A percentile compares a stretch with the other conserved stretches of the same genome.
Evolutionary conservation across 768 basidiomycete genomes (phyloP).

Genomic region (Gymnopilus junonius): DNA sequence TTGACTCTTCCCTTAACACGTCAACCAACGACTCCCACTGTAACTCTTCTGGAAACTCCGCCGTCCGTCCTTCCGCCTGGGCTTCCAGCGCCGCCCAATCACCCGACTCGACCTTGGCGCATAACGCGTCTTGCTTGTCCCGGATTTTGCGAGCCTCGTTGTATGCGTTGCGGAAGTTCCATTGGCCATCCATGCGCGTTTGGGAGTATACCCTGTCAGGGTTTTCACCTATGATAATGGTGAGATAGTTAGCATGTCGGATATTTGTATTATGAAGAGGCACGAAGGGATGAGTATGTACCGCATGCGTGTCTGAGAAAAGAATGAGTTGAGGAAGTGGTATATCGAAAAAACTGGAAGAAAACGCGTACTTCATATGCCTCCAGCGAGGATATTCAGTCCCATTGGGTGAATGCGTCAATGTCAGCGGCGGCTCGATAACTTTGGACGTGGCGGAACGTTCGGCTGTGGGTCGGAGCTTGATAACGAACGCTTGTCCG

Average conservation of each 20-base stretch:
- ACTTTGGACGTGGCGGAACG: slow-evolving; percentile 70
- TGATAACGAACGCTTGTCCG: slow-evolving; percentile 81
- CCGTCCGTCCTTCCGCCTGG: slow-evolving; percentile 34
- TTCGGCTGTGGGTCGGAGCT: slow-evolving; percentile 70
- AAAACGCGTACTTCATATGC: slow-evolving; percentile 68
- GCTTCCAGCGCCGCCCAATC: slow-evolving; percentile 45
- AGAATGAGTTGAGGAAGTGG: not conserved
- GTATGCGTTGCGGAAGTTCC: slow-evolving; percentile 77
- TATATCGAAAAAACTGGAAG: not conserved
- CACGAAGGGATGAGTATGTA: slow-evolving; percentile 16
- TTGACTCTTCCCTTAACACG: slow-evolving; percentile 72
- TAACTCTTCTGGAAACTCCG: slow-evolving; percentile 66
- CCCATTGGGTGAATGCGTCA: slow-evolving; percentile 42
- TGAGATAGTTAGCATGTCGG: not conserved
- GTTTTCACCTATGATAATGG: slow-evolving; percentile 52
- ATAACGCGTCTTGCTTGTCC: slow-evolving; percentile 70
- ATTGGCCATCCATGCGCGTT: slow-evolving; percentile 64
- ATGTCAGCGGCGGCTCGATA: slow-evolving; percentile 70
- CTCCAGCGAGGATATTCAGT: slow-evolving; percentile 56
- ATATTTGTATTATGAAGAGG: not conserved
- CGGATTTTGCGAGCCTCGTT: slow-evolving; percentile 68
- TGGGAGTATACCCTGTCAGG: slow-evolving; percentile 48
- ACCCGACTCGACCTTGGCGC: slow-evolving; percentile 49
- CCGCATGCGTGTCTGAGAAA: slow-evolving; percentile 65
- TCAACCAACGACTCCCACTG: slow-evolving; percentile 77